These are phyloP conservation scores for Gorgonomyces haynaldii DNA, from an alignment of 192 early-diverging fungal species.

Conservation along the genomic window DNA sequence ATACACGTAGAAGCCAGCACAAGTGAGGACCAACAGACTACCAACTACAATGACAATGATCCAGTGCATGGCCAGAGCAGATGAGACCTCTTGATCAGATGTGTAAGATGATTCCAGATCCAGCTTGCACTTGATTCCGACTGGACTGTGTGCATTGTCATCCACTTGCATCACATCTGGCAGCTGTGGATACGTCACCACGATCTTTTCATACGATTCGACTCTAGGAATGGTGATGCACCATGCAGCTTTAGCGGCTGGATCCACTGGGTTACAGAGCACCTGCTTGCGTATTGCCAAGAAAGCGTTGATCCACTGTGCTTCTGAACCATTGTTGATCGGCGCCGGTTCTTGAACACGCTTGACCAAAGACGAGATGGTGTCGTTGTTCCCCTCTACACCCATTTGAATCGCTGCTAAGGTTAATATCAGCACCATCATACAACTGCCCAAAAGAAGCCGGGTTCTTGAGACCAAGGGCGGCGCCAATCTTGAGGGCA, in stretches of 20 bases:
- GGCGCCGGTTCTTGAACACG: constrained; percentile 13
- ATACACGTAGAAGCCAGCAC: too few species aligned
- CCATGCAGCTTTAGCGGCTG: constrained; percentile 30
- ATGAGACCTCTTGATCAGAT: too few species aligned
- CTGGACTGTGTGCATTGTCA: too few species aligned
- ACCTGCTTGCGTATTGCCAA: constrained; percentile 22
- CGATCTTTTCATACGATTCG: constrained; percentile 29
- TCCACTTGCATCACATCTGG: too few species aligned
- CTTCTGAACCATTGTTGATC: constrained; percentile 24
- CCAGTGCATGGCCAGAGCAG: too few species aligned
- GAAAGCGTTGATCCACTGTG: constrained; percentile 30
- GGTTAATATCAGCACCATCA: too few species aligned
- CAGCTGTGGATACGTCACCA: too few species aligned
- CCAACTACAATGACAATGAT: too few species aligned
- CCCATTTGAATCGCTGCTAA: constrained; percentile 31
- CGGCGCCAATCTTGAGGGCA: constrained; percentile 16
- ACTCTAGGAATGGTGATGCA: constrained; percentile 25
- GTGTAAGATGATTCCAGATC: too few species aligned
- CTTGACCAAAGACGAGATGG: constrained; percentile 15
- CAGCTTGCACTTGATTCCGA: too few species aligned
- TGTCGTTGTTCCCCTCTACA: constrained; percentile 20
- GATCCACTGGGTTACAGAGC: constrained; percentile 25
- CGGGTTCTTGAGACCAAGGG: constrained; percentile 17
- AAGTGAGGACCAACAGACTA: too few species aligned
- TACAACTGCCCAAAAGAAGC: constrained; percentile 33